Evolutionary conservation across 352 stramenopile genomes (phyloP).

Genomic region (Thraustotheca clavata): DNA sequence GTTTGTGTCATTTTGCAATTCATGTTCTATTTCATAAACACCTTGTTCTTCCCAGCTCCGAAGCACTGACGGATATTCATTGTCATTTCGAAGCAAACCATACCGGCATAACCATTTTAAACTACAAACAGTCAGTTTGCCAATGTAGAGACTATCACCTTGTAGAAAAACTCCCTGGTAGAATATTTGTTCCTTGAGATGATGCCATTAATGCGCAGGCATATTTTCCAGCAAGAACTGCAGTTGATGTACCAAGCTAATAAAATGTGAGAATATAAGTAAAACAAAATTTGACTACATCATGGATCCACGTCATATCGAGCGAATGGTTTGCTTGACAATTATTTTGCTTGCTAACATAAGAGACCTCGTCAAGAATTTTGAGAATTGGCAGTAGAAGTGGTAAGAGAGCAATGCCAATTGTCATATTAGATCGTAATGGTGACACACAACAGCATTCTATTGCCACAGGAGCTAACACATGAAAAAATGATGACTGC

Average conservation of each 20-base stretch:
- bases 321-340: constrained; percentile 27
- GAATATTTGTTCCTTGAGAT: not conserved
- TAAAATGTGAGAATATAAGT: not conserved
- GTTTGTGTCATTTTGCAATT: constrained; percentile 21
- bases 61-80: constrained; percentile 9
- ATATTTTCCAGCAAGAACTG: constrained; percentile 25
- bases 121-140: not conserved
- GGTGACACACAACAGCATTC: constrained; percentile 36
- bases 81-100: not conserved
- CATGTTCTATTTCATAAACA: constrained; percentile 49
- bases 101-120: constrained; percentile 4
- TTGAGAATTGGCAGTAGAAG: constrained; percentile 40
- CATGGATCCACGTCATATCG: constrained; percentile 32
- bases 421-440: constrained; percentile 12
- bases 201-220: not conserved
- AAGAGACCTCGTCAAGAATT: constrained; percentile 51
- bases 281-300: constrained; percentile 16
- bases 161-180: not conserved
- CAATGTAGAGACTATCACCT: not conserved
- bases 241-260: constrained; percentile 34
- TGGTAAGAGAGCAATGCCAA: constrained; percentile 34
- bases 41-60: constrained; percentile 34
- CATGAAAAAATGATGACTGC: constrained; percentile 42
- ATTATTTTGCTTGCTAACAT: constrained; percentile 31
- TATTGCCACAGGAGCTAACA: constrained; percentile 35